Evolutionary conservation across 768 basidiomycete species (phyloP).

Genomic region (Coprinellus aureogranulatus): DNA sequence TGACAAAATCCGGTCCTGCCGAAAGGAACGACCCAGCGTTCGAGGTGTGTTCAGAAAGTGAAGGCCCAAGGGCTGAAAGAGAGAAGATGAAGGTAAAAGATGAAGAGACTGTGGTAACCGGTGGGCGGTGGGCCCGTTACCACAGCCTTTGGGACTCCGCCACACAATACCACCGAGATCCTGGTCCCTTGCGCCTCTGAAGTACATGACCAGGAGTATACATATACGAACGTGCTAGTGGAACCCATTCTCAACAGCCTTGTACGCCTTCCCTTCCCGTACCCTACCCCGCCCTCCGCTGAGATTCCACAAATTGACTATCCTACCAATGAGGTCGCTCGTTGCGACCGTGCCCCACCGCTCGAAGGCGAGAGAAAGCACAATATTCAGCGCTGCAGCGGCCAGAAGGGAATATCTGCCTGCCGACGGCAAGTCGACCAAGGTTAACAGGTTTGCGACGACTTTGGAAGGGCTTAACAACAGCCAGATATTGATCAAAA

Average conservation of each 20-base stretch:
- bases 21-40: conserved; percentile 14
- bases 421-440: conserved; percentile 69
- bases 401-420: conserved; percentile 70
- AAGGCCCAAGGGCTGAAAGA: conserved; percentile 32
- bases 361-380: conserved; percentile 72
- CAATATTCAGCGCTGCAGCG: conserved; percentile 68
- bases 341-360: conserved; percentile 64
- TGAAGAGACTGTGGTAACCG: neutral
- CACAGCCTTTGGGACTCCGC: conserved; percentile 21
- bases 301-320: conserved; percentile 41
- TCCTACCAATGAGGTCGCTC: conserved; percentile 49
- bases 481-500: conserved; percentile 73
- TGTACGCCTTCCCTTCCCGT: conserved; percentile 77
- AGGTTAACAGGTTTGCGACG: conserved; percentile 62
- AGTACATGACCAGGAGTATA: neutral
- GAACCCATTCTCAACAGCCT: conserved; percentile 77
- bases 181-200: too few relatives aligned
- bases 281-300: conserved; percentile 42
- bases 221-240: conserved; percentile 18
- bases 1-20: conserved; percentile 19
- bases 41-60: conserved; percentile 37
- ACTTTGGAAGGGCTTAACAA: conserved; percentile 67
- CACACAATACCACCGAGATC: conserved; percentile 14
- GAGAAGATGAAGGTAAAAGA: conserved; percentile 13
- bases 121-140: neutral